Evolutionary conservation across 352 stramenopile genomes (phyloP), one percentile per base, ranked within the genome.

Genomic region (Pythium inflatum): DNA sequence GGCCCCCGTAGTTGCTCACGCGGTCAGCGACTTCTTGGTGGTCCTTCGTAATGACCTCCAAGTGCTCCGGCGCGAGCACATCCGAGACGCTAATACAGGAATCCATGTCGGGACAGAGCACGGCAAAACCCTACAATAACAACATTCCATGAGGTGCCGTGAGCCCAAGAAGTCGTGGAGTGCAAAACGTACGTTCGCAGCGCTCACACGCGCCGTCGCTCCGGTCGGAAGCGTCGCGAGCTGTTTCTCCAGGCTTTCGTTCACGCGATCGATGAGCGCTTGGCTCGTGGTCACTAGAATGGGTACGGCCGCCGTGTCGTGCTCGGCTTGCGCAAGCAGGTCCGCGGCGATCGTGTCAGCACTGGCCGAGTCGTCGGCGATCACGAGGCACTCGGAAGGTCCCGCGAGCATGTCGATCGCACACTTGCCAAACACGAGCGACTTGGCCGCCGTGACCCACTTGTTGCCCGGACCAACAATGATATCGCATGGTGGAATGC

Each of bases 381-480:
- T 97, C 2, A 99, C 97, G 53, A 99, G 88, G 27, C 98, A 98
- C 80, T 99, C 98, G 24, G 92, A 98, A 11, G 98, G 98, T 18
- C 98, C 98, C 0, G 98, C 98, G 31, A 99, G 80, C 98, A 99
- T 99, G 83, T 99, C 98, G 77, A 99, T 99, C 20, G 93, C 97
- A 76, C 97, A 99, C 68, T 97, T 95, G 73, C 94, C 97, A 74
- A 91, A 97, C 41, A 99, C 96, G 18, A 99, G 89, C 34, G 88
- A 97, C 80, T 99, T 99, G 60, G 98, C 98, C 1, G 97, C 97
- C 12, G 97, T 99, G 22, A 57, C 56, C 51, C 65, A 81, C 79
- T 99, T 98, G 87, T 99, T 99, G 30, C 98, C 98, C 1, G 98
- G 98, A 34, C 98, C 98, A 28, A 99, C 97, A 74, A 99, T 99